Percentiles rank a stretch among this genome's conserved stretches.
phyloP scores from a whole-genome alignment of 2,329 filamentous ascomycete species.

The Coniochaeta sp. region DNA sequence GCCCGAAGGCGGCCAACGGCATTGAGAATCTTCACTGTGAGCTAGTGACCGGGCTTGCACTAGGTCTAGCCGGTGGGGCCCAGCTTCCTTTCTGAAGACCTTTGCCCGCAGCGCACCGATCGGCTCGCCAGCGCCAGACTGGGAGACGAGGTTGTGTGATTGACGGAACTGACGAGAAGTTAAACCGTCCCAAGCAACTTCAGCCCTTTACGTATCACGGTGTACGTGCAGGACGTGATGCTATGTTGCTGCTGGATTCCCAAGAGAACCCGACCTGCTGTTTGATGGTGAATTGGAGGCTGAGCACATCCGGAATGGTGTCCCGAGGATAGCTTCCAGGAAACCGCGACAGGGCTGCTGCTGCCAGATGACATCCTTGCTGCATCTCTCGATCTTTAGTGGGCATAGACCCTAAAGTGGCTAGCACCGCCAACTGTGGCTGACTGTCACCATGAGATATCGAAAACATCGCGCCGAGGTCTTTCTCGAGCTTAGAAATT shows the following conservation, averaged over 20 bases:
- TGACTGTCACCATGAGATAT: neutral
- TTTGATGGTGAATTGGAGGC: neutral
- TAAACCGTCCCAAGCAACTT: neutral
- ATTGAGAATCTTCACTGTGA: neutral
- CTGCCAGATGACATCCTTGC: neutral
- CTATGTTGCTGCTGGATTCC: neutral
- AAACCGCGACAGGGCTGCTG: neutral
- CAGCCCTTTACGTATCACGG: neutral
- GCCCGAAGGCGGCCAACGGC: neutral
- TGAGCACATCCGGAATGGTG: neutral
- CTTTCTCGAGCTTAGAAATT: neutral
- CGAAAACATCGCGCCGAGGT: neutral
- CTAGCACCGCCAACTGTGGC: neutral
- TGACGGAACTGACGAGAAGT: neutral
- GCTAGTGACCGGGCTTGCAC: neutral
- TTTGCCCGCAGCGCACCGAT: neutral
- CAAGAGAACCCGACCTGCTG: neutral
- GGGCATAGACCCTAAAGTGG: too few species aligned
- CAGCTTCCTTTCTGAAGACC: neutral
- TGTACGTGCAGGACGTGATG: neutral
- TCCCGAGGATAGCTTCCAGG: neutral
- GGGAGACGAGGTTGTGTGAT: neutral
- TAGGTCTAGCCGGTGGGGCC: too few species aligned
- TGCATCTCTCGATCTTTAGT: neutral
- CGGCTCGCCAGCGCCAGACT: neutral